Conservation (phyloP, 176 grass and related monocot genomes). For the Cenchrus fungigraminus region DNA sequence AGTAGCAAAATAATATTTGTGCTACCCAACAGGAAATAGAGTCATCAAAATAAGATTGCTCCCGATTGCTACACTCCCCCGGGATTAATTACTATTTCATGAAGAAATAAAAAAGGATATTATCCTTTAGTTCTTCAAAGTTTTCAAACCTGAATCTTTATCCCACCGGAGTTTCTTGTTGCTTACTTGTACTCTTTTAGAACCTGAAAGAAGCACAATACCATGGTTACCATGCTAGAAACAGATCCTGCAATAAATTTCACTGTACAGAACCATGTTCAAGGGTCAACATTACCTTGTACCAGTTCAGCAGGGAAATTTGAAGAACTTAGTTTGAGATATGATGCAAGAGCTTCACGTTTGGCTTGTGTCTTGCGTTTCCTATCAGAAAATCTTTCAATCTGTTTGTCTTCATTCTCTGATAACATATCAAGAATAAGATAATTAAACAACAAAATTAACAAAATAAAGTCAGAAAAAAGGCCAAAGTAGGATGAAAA, state of each 20-base stretch:
- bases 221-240: conserved; percentile 9
- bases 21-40: background rate
- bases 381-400: conserved; percentile 65
- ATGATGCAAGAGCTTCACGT: conserved; percentile 60
- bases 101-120: background rate
- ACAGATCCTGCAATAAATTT: conserved; percentile 9
- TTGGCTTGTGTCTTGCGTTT: conserved; percentile 42
- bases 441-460: background rate
- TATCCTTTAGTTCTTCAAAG: background rate
- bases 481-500: background rate
- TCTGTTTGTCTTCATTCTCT: conserved; percentile 60
- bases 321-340: conserved; percentile 51
- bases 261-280: background rate
- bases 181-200: conserved; percentile 36
- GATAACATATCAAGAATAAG: conserved; percentile 16
- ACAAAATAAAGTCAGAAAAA: background rate
- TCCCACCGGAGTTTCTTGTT: conserved; percentile 79
- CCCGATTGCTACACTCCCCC: background rate
- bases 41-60: background rate
- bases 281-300: conserved; percentile 55
- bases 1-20: background rate
- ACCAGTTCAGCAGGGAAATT: conserved; percentile 73
- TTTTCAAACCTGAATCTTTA: conserved; percentile 54
- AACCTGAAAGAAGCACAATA: conserved; percentile 46
- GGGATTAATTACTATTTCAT: background rate